These are phyloP conservation scores for Globisporangium cederbergense DNA, from an alignment of 352 stramenopile genomes.

Conservation along the genomic window DNA sequence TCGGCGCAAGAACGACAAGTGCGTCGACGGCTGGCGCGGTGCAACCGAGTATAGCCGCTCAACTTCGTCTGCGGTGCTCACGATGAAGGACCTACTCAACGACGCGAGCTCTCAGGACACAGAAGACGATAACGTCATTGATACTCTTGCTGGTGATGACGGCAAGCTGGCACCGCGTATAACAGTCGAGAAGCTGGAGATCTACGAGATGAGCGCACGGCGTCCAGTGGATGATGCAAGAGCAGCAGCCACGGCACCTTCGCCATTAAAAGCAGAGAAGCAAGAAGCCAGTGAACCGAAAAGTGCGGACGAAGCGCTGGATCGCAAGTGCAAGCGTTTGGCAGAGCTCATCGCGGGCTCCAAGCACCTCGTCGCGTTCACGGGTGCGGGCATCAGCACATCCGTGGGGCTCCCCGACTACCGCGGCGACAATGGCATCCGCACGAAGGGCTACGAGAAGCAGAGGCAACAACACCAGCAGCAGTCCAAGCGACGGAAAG, in stretches of 20 bases:
- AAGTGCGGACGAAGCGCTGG: conserved; percentile 26
- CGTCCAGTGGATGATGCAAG: not conserved
- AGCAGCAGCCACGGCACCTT: no score
- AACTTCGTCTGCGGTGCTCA: not conserved
- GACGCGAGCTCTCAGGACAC: not conserved
- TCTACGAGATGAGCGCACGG: conserved; percentile 4
- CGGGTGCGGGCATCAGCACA: conserved; percentile 75
- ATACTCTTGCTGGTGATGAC: not conserved
- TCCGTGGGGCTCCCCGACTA: conserved; percentile 80
- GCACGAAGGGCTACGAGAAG: conserved; percentile 54
- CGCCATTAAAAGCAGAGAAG: not conserved
- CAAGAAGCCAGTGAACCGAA: not conserved
- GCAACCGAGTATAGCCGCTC: conserved; percentile 7
- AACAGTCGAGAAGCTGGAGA: conserved; percentile 18
- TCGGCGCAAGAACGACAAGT: conserved; percentile 10
- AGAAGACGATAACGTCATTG: not conserved
- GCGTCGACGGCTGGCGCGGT: conserved; percentile 3
- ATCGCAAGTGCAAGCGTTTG: conserved; percentile 55
- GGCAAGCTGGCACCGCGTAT: conserved; percentile 7
- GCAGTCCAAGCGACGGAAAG: conserved; percentile 5
- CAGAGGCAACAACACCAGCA: conserved; percentile 10
- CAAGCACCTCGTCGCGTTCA: conserved; percentile 77
- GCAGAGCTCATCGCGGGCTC: conserved; percentile 55
- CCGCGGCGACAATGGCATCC: conserved; percentile 75
- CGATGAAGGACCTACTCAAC: conserved; percentile 19